These are phyloP conservation scores for Termitomyces sp. DNA, from an alignment of 768 basidiomycete species.

Conservation along the genomic window DNA sequence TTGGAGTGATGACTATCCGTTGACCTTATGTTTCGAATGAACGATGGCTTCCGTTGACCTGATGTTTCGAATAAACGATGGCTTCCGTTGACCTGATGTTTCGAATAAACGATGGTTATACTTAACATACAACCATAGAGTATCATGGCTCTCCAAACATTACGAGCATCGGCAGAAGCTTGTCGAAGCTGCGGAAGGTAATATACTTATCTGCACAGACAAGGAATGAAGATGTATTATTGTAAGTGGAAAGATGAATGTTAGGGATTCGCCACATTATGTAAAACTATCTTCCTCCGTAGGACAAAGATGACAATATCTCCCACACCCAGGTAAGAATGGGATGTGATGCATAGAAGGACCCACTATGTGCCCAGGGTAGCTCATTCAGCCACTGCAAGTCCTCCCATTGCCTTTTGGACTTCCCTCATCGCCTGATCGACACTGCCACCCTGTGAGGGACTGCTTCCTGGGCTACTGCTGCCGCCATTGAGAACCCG, in stretches of 20 bases:
- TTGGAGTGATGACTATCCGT: background rate
- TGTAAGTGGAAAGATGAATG: constrained; percentile 8
- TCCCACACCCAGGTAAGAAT: constrained; percentile 4
- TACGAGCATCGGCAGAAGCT: background rate
- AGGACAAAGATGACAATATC: constrained; percentile 1
- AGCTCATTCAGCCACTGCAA: constrained; percentile 66
- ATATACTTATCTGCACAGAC: background rate
- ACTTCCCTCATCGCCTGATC: constrained; percentile 61
- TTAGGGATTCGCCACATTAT: constrained; percentile 7
- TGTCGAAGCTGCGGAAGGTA: background rate
- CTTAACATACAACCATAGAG: background rate
- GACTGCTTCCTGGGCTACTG: constrained; percentile 29
- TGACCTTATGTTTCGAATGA: background rate
- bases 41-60: background rate
- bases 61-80: background rate
- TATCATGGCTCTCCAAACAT: background rate
- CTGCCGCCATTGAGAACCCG: constrained; percentile 44
- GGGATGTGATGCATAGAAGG: constrained; percentile 2
- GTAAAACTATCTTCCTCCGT: constrained; percentile 3
- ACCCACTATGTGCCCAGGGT: constrained; percentile 2
- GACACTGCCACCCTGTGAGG: constrained; percentile 35
- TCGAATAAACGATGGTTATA: background rate
- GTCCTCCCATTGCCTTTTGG: constrained; percentile 70
- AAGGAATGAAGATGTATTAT: constrained; percentile 8
- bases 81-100: background rate